Evolutionary conservation across 257 asterid species (phyloP).

Genomic region (Leptodermis oblonga): DNA sequence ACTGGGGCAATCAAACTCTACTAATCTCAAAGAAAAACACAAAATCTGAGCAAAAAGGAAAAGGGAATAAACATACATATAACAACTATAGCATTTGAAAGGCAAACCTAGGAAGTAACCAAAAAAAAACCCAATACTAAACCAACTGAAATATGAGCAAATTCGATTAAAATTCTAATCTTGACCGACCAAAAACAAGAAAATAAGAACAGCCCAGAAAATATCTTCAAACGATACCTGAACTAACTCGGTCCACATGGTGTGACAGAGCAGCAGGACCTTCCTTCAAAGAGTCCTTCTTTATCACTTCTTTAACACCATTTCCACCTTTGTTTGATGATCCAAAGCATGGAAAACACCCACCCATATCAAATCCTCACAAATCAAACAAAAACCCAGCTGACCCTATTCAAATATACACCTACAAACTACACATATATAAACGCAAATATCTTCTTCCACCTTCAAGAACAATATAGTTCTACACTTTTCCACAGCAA

Average conservation of each 20-base stretch:
- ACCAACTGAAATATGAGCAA: not conserved
- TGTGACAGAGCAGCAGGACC: slow-evolving; percentile 50
- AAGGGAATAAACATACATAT: not conserved
- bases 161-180: slow-evolving; percentile 11
- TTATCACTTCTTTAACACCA: slow-evolving; percentile 52
- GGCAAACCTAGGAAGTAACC: not conserved
- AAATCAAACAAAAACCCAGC: slow-evolving; percentile 35
- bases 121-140: not conserved
- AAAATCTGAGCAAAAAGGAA: not conserved
- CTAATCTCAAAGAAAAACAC: slow-evolving; percentile 3
- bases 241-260: slow-evolving; percentile 52
- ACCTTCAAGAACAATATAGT: slow-evolving; percentile 18
- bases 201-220: slow-evolving; percentile 12
- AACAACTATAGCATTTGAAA: not conserved
- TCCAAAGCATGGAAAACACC: slow-evolving; percentile 87
- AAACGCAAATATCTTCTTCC: slow-evolving; percentile 11
- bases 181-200: slow-evolving; percentile 12
- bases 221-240: slow-evolving; percentile 45
- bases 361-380: slow-evolving; percentile 58
- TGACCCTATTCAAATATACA: slow-evolving; percentile 34
- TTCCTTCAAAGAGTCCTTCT: slow-evolving; percentile 67
- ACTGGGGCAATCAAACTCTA: not conserved
- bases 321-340: slow-evolving; percentile 57
- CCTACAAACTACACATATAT: not conserved
- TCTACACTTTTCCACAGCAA: slow-evolving; percentile 33